Conservation (phyloP, 495 filamentous ascomycete genomes). For the Xylaria acuta region DNA sequence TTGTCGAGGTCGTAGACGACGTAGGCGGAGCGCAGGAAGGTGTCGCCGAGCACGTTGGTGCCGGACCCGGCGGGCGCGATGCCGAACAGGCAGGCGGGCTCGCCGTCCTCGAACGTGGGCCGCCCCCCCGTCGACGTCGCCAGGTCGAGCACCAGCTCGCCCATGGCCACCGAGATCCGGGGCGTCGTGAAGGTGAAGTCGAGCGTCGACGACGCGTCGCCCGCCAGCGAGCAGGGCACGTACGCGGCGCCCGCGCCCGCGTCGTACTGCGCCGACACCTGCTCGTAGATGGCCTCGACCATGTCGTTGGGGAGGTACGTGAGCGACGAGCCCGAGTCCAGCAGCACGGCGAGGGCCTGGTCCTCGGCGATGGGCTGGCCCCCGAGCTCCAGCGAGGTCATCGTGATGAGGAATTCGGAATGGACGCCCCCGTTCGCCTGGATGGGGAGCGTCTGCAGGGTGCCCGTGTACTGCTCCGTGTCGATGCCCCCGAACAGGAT, state of each 20-base stretch:
- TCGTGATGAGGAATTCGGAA: slow-evolving; percentile 80
- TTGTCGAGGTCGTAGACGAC: slow-evolving; percentile 90
- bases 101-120: slow-evolving; percentile 67
- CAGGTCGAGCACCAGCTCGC: slow-evolving; percentile 77
- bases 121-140: slow-evolving; percentile 53
- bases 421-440: slow-evolving; percentile 63
- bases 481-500: slow-evolving; percentile 95
- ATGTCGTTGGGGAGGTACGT: slow-evolving; percentile 82
- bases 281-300: slow-evolving; percentile 66
- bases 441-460: slow-evolving; percentile 78
- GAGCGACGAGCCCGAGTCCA: slow-evolving; percentile 92
- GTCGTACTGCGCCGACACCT: slow-evolving; percentile 70
- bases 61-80: slow-evolving; percentile 72
- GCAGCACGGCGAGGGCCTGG: slow-evolving; percentile 71
- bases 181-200: slow-evolving; percentile 72
- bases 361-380: slow-evolving; percentile 56
- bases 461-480: slow-evolving; percentile 74
- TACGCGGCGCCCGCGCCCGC: slow-evolving; percentile 62
- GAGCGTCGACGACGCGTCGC: slow-evolving; percentile 61
- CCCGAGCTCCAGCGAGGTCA: slow-evolving; percentile 62
- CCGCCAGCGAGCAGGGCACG: slow-evolving; percentile 73
- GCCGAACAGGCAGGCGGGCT: slow-evolving; percentile 72
- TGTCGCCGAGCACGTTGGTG: slow-evolving; percentile 82
- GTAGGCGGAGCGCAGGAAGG: slow-evolving; percentile 90
- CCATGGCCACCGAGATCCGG: slow-evolving; percentile 73